Evolutionary conservation across 148 eudicot genomes (phyloP).

Genomic region (Amaranthus hypochondriacus): DNA sequence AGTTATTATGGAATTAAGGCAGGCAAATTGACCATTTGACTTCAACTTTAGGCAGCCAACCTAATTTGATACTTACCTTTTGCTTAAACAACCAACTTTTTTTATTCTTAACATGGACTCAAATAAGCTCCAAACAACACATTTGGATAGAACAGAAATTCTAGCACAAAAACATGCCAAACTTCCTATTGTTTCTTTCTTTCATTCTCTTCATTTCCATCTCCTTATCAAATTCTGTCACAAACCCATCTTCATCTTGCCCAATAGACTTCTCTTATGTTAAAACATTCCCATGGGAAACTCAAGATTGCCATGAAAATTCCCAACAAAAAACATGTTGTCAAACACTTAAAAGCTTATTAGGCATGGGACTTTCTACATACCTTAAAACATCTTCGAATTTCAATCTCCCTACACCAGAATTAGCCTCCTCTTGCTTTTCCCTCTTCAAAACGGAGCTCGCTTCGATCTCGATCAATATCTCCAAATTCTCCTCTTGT

Average conservation of each 20-base stretch:
- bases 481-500: constrained; percentile 32
- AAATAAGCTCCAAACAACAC: not conserved
- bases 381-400: constrained; percentile 43
- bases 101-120: not conserved
- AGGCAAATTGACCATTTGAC: constrained; percentile 29
- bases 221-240: constrained; percentile 16
- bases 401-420: constrained; percentile 46
- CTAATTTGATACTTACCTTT: constrained; percentile 21
- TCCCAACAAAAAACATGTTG: constrained; percentile 38
- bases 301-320: constrained; percentile 29
- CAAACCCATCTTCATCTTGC: constrained; percentile 27
- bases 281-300: constrained; percentile 54
- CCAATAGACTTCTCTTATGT: constrained; percentile 56
- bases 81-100: not conserved
- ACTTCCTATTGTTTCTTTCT: not conserved
- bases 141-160: not conserved
- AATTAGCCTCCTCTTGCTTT: constrained; percentile 40
- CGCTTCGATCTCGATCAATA: constrained; percentile 13
- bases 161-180: constrained; percentile 7
- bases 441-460: constrained; percentile 30
- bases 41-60: constrained; percentile 34
- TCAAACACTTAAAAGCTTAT: constrained; percentile 46
- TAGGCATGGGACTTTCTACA: constrained; percentile 54
- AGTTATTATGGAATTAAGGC: constrained; percentile 3
- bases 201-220: constrained; percentile 21